Conservation (phyloP, 192 early-diverging fungal genomes). For the Gaertneriomyces semiglobifer region DNA sequence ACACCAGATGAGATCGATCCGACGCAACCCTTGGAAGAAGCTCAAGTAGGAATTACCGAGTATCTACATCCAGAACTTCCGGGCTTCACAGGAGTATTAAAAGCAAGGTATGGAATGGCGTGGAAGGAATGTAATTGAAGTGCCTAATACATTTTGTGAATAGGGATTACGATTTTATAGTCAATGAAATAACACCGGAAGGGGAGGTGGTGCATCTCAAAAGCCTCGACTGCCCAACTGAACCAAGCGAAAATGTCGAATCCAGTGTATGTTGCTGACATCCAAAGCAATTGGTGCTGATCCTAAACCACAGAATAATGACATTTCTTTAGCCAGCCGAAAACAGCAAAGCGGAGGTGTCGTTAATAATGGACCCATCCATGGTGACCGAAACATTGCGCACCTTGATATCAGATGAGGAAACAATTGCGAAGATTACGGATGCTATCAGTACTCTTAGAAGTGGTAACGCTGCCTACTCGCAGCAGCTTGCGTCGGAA, state of each 20-base stretch:
- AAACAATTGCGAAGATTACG: neutral
- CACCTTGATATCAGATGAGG: slow-evolving; percentile 21
- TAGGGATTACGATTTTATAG: slow-evolving; percentile 86
- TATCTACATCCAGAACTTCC: slow-evolving; percentile 36
- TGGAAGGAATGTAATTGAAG: neutral
- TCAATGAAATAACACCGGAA: slow-evolving; percentile 79
- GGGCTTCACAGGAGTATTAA: slow-evolving; percentile 57
- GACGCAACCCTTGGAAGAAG: slow-evolving; percentile 31
- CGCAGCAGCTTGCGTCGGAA: too few relatives aligned
- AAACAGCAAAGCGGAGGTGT: neutral
- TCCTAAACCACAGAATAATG: slow-evolving; percentile 2
- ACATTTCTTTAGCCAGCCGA: slow-evolving; percentile 2
- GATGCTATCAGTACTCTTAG: too few relatives aligned
- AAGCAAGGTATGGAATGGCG: slow-evolving; percentile 47
- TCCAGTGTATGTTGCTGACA: slow-evolving; percentile 14
- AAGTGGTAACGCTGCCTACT: too few relatives aligned
- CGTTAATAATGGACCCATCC: neutral
- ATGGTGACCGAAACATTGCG: neutral
- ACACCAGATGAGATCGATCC: neutral
- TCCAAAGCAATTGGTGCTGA: neutral
- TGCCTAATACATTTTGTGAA: neutral
- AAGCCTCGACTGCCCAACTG: slow-evolving; percentile 24
- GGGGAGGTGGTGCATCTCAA: slow-evolving; percentile 71
- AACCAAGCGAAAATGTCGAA: slow-evolving; percentile 28
- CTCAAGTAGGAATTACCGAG: slow-evolving; percentile 65